phyloP scores from a whole-genome alignment of 768 basidiomycete species.

The Termitomyces sp. region DNA sequence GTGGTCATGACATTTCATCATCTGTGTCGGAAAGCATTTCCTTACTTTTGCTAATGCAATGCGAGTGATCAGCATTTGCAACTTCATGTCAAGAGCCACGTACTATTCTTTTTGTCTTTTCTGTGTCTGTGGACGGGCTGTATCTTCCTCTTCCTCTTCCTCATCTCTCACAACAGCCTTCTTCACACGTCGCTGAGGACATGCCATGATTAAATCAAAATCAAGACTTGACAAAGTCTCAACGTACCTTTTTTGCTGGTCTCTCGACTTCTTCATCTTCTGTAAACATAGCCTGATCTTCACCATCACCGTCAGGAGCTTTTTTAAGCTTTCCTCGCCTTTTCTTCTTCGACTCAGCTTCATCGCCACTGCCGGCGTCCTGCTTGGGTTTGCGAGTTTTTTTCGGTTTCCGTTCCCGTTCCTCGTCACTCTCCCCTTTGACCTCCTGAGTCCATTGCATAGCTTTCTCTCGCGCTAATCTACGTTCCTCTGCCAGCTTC shows the following conservation, averaged over 20 bases:
- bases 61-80: constrained; percentile 9
- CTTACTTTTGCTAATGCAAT: constrained; percentile 72
- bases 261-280: constrained; percentile 67
- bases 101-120: constrained; percentile 84
- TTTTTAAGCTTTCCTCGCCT: constrained; percentile 68
- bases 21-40: constrained; percentile 86
- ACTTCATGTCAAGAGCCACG: constrained; percentile 24
- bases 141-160: constrained; percentile 64
- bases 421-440: constrained; percentile 74
- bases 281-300: constrained; percentile 66
- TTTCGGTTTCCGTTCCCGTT: constrained; percentile 63
- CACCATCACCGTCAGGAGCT: constrained; percentile 47
- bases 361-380: constrained; percentile 51
- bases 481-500: constrained; percentile 76
- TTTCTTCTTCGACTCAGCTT: constrained; percentile 70
- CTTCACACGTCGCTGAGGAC: constrained; percentile 48
- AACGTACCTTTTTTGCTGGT: constrained; percentile 63
- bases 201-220: constrained; percentile 17
- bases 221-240: neutral
- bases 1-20: constrained; percentile 64
- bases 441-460: constrained; percentile 73
- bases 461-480: constrained; percentile 73
- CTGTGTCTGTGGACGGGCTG: constrained; percentile 33
- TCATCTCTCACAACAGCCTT: constrained; percentile 79
- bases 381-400: constrained; percentile 53